Evolutionary conservation across 352 stramenopile species (phyloP), one percentile per base, ranked within the genome.

Genomic region (Phytophthora hibernalis): DNA sequence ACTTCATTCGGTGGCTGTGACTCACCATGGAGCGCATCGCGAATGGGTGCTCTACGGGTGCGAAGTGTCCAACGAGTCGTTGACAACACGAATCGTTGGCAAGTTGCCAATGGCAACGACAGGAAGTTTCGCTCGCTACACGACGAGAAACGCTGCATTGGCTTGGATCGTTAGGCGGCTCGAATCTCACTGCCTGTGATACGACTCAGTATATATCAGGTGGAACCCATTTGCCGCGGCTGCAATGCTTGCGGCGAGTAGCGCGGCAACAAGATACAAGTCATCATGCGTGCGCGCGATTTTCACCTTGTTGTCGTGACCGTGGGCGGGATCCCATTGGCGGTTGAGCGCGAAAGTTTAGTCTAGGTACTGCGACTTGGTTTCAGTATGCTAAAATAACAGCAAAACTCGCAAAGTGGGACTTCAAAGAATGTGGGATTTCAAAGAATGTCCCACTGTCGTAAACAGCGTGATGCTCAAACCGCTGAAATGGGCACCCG

Each of bases 161-260:
- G 16, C 33, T 38, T n/a, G n/a, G n/a, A n/a, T n/a, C n/a, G n/a
- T n/a, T n/a, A n/a, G n/a, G n/a, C 33, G 52, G 4, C 6, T 16
- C 53, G 26, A 43, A 63, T 63, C 42, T 63, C 55, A 63, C 42
- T 16, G n/a, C 8, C 48, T 53, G 58, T 59, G 60, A 68, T 68
- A 56, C 42, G 42, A 61, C 16, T 50, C 51, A 38, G 44, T 56
- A 31, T 31, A 7, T 31, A 55, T 62, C 54, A 61, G 20, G 21
- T 20, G 37, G 21, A 6, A 45, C 22, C 35, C 26, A 40, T 40
- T 40, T 40, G 33, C 26, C 5, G 24, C 24, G 24, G 24, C 5
- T 28, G 31, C 31, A 16, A 10, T 38, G 9, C 31, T 38, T 38
- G 33, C 33, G 33, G 33, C 6, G 15, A 40, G 28, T 7, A 31